Evolutionary conservation across 2,329 filamentous ascomycete species (phyloP).

Genomic region (Fusarium scirpi): DNA sequence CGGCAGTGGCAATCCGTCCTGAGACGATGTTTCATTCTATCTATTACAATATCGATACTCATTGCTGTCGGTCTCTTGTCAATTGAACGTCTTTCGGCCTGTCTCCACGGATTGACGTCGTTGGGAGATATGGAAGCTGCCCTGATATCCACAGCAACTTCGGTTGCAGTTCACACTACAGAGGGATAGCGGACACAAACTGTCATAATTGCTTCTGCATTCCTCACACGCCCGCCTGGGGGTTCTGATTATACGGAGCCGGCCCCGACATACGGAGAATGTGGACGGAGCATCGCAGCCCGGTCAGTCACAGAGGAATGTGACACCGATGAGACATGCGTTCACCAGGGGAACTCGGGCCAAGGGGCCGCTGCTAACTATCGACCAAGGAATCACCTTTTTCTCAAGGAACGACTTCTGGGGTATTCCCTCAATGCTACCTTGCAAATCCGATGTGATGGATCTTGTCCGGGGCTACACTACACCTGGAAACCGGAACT

Average conservation of each 20-base stretch:
- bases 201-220: constrained; percentile 39
- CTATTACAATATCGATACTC: constrained; percentile 17
- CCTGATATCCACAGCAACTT: constrained; percentile 42
- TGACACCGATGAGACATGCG: constrained; percentile 39
- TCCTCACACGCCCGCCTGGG: constrained; percentile 38
- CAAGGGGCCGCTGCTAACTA: constrained; percentile 24
- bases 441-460: constrained; percentile 32
- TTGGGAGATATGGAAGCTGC: constrained; percentile 30
- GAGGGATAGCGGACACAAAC: constrained; percentile 20
- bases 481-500: constrained; percentile 42
- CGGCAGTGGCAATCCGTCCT: constrained; percentile 28
- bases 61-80: constrained; percentile 18
- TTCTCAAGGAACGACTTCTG: constrained; percentile 27
- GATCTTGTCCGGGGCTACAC: constrained; percentile 20
- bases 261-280: constrained; percentile 42
- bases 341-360: constrained; percentile 13
- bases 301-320: constrained; percentile 36
- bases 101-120: constrained; percentile 25
- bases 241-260: constrained; percentile 35
- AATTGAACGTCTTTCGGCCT: constrained; percentile 15
- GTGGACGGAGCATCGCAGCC: constrained; percentile 34
- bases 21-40: constrained; percentile 32
- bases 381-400: constrained; percentile 22
- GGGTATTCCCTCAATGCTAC: constrained; percentile 30
- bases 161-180: constrained; percentile 3